Conservation (phyloP, 208 protist species). For the Leishmania aethiopica region DNA sequence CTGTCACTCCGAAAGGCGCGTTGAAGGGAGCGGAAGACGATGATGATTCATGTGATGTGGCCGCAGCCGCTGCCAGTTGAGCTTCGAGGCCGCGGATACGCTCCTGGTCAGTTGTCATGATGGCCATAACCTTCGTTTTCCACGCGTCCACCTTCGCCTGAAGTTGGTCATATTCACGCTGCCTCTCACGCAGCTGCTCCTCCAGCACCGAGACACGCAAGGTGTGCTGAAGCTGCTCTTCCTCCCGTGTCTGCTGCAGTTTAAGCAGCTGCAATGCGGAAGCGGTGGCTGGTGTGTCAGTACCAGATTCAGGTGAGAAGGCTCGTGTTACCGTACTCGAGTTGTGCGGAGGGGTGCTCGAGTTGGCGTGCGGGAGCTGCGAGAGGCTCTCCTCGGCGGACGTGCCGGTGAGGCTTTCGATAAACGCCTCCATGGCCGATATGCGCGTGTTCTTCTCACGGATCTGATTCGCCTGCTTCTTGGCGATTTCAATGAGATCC, state of each 20-base stretch:
- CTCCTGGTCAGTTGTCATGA: conserved; percentile 34
- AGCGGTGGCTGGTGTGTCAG: background rate
- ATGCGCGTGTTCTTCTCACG: conserved; percentile 64
- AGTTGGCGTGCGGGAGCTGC: background rate
- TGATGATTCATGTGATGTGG: background rate
- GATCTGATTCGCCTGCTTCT: conserved; percentile 54
- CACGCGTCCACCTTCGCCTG: conserved; percentile 42
- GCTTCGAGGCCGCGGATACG: conserved; percentile 29
- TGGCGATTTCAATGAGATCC: conserved; percentile 64
- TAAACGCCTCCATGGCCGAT: conserved; percentile 40
- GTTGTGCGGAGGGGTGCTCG: background rate
- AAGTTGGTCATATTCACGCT: conserved; percentile 28
- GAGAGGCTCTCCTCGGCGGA: conserved; percentile 19
- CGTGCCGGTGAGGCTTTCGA: conserved; percentile 42
- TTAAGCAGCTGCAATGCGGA: conserved; percentile 13
- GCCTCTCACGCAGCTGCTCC: conserved; percentile 28
- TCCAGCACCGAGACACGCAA: conserved; percentile 40
- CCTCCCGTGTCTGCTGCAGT: conserved; percentile 34
- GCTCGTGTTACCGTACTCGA: background rate
- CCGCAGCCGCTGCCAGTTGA: conserved; percentile 4
- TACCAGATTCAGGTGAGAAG: background rate
- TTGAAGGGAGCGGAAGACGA: background rate
- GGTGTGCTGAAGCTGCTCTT: conserved; percentile 36
- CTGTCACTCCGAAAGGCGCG: background rate
- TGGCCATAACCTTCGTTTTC: conserved; percentile 41